Base-by-base conservation (phyloP, 306 rosid species). In the Malus domestica region DNA sequence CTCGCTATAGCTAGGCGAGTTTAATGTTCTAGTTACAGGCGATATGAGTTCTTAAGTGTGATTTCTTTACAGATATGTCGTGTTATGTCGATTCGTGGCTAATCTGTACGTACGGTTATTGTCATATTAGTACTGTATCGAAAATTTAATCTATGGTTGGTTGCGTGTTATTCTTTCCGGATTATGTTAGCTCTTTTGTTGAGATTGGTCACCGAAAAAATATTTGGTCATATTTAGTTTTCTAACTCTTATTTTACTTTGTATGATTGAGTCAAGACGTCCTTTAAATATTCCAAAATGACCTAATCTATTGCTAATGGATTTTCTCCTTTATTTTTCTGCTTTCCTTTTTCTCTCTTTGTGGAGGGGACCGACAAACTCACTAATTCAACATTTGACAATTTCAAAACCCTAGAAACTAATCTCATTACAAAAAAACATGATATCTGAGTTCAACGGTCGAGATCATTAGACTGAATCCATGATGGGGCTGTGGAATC, bases 311-410 rank as follows among this genome's bases (percentile, higher is more conserved):
- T 75, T 68, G 74, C 64, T 32, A 73, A 80, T 76, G 67, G 67
- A 59, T 71, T 69, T 49, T 77, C 71, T 38, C 57, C 80, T 62
- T 62, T 73, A 49, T 40, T 33, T 14, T 46, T 16, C 72, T 63
- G 33, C 29, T 63, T 33, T 29, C 55, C 52, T 29, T 10, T 54
- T 30, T 71, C 40, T 23, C 10, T 70, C 81, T 73, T 80, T 6
- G 74, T 25, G 71, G 71, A 71, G 76, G 90, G 90, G 88, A 77
- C 85, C 87, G 88, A 77, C 85, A 86, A 72, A 38, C 15, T 57
- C 30, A 8, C 25, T 5, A 49, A 49, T 49, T 15, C 55, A 71
- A 38, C 72, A 57, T 75, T 68, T 70, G 82, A 83, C 75, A 57
- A 16, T 63, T 79, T 79, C 74, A 55, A 76, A 68, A 25, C 42